Evolutionary conservation across 345 rosid genomes (phyloP).

Genomic region (Salix purpurea): DNA sequence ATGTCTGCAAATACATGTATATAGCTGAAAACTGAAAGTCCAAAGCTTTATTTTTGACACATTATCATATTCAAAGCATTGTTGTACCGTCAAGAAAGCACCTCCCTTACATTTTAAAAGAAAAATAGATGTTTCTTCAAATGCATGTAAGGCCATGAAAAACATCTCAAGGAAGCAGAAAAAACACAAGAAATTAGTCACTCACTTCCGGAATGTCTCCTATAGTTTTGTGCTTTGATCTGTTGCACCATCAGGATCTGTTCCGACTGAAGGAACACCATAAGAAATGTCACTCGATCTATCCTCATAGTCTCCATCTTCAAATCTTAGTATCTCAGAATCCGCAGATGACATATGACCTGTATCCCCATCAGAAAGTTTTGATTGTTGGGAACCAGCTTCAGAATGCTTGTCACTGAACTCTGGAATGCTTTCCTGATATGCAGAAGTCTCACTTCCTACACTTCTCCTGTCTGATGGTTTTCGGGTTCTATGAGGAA

Average conservation of each 20-base stretch:
- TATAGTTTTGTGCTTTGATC: conserved; percentile 32
- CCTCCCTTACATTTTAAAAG: not conserved
- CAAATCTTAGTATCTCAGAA: no score
- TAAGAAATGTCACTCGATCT: no score
- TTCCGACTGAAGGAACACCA: no score
- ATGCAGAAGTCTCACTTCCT: conserved; percentile 17
- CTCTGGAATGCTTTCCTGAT: conserved; percentile 21
- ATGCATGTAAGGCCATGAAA: not conserved
- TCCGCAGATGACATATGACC: conserved; percentile 7
- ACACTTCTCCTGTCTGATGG: not conserved
- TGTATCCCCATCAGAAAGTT: not conserved
- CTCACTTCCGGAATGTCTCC: conserved; percentile 41
- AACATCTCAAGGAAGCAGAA: not conserved
- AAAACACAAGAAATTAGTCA: not conserved
- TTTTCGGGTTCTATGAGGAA: not conserved
- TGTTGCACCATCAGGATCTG: conserved; percentile 37
- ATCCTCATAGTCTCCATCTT: no score
- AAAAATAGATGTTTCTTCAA: no score
- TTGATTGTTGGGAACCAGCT: conserved; percentile 22
- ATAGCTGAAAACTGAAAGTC: not conserved
- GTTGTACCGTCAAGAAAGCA: no score
- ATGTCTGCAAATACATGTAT: not conserved
- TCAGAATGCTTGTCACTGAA: conserved; percentile 20
- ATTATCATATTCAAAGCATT: not conserved
- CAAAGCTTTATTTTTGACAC: not conserved